Percentiles rank a stretch among this genome's conserved stretches.
Conservation (phyloP, 164 flowering plant genomes). For the Liquidambar formosana region DNA sequence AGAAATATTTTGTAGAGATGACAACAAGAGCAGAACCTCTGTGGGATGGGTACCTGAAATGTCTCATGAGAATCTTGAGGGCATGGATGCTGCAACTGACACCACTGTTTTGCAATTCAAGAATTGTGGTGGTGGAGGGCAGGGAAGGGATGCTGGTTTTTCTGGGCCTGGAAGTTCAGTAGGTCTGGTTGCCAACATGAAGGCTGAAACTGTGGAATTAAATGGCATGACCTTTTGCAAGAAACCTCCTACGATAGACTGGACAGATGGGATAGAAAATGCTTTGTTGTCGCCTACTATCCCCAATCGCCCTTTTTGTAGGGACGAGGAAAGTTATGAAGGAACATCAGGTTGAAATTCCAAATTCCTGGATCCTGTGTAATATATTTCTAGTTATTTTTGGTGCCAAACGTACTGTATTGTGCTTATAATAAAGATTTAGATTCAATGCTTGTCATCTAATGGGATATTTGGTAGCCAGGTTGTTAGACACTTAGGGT, state of each 20-base stretch:
- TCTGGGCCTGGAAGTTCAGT: constrained; percentile 9
- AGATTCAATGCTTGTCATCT: not conserved
- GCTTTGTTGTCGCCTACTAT: constrained; percentile 5
- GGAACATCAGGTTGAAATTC: constrained; percentile 30
- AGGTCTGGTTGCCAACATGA: not conserved
- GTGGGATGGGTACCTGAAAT: constrained; percentile 10
- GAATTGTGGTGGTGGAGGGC: constrained; percentile 5
- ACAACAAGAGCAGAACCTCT: constrained; percentile 1
- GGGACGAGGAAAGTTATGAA: constrained; percentile 15
- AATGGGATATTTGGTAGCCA: no score
- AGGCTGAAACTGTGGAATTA: constrained; percentile 19
- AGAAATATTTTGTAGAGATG: constrained; percentile 6
- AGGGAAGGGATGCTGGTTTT: constrained; percentile 14
- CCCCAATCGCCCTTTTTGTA: constrained; percentile 2
- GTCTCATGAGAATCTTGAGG: constrained; percentile 8
- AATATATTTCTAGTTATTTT: not conserved
- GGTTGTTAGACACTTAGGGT: not conserved
- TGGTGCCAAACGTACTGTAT: not conserved
- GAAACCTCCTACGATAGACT: constrained; percentile 46
- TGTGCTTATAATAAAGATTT: not conserved
- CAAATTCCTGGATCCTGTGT: constrained; percentile 6
- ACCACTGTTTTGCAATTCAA: constrained; percentile 10
- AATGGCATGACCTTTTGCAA: constrained; percentile 45
- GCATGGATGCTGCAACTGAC: constrained; percentile 6
- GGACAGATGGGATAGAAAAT: constrained; percentile 18